Conservation (phyloP, 495 filamentous ascomycete genomes). For the Podospora comata region DNA sequence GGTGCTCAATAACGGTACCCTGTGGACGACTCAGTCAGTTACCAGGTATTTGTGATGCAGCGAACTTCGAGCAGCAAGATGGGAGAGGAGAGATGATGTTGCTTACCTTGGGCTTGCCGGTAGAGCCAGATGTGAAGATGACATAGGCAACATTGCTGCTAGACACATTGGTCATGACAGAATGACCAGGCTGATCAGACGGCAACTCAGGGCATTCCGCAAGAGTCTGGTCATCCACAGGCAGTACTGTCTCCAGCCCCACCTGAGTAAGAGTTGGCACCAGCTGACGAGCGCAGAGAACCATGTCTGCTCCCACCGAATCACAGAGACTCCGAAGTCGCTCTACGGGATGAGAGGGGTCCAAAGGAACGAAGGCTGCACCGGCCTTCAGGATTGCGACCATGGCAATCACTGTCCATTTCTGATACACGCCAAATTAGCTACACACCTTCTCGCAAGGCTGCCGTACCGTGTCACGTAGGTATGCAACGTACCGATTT, state of each 20-base stretch:
- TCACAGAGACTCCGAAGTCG: slow-evolving; percentile 47
- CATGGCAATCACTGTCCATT: slow-evolving; percentile 52
- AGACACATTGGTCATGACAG: background rate
- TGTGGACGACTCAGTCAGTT: background rate
- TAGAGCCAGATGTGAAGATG: slow-evolving; percentile 60
- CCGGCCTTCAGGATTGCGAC: slow-evolving; percentile 51
- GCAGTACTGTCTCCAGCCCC: slow-evolving; percentile 11
- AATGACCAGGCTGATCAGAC: background rate
- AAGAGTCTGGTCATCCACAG: slow-evolving; percentile 18
- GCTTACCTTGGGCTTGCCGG: slow-evolving; percentile 48
- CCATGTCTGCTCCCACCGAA: slow-evolving; percentile 37
- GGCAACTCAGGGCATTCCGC: background rate
- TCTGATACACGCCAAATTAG: slow-evolving; percentile 7
- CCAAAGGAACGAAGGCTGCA: slow-evolving; percentile 56
- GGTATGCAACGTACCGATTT: slow-evolving; percentile 44
- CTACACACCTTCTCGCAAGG: background rate
- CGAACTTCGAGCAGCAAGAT: background rate
- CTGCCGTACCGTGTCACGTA: slow-evolving; percentile 31
- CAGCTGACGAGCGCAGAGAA: slow-evolving; percentile 28
- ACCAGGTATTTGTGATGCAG: background rate
- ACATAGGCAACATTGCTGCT: slow-evolving; percentile 41
- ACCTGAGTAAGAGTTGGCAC: slow-evolving; percentile 9
- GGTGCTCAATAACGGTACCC: slow-evolving; percentile 43
- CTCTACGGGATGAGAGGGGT: slow-evolving; percentile 51
- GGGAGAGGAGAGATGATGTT: background rate